Base-by-base conservation (phyloP, 345 rosid species). In the Erucastrum elatum region DNA sequence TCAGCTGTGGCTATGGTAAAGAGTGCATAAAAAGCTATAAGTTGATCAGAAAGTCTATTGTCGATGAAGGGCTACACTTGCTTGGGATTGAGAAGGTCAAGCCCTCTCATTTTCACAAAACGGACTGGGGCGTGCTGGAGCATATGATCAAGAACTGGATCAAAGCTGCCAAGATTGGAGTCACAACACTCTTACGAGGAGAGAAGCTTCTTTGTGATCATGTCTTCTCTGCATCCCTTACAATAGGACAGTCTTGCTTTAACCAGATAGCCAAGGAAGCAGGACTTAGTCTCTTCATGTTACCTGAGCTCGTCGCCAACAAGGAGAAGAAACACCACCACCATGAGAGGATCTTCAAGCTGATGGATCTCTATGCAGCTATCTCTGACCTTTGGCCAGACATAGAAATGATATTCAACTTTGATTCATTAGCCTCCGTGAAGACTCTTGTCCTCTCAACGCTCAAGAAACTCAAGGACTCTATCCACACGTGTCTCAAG, bases 201-300 rank as follows among this genome's bases (percentile, higher is more conserved):
- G 98, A 91, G 71, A 85, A 90, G 58, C 72, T 87, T 33, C 87
- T 92, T 8, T 90, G 90, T 51, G 94, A 94, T 73, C 82, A 85
- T 2, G 90, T 94, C 11, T 88, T 92, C 78, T 74, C 94, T 16
- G 79, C 84, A 27, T 87, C 92, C 5, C 17, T 61, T 2, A 44
- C 87, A 0, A 80, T 83, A 62, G 84, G 86, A 46, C 91, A 94
- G 61, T 81, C 95, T 61, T 90, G 90, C 80, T 91, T 92, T 64
- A 63, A 85, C 11, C 91, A 90, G 11, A 85, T 94, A 68, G 77
- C 86, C 0, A 82, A 64, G 75, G 96, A 87, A 72, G 94, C 86
- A 51, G 97, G 94, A 3, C 15, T 77, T 7, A 64, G 76, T 63
- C 84, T 94, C 58, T 92, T 94, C 84, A 80, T 61, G 76, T 84